Conservation (phyloP, 2,329 filamentous ascomycete genomes). For the Cadophora luteo-olivacea region DNA sequence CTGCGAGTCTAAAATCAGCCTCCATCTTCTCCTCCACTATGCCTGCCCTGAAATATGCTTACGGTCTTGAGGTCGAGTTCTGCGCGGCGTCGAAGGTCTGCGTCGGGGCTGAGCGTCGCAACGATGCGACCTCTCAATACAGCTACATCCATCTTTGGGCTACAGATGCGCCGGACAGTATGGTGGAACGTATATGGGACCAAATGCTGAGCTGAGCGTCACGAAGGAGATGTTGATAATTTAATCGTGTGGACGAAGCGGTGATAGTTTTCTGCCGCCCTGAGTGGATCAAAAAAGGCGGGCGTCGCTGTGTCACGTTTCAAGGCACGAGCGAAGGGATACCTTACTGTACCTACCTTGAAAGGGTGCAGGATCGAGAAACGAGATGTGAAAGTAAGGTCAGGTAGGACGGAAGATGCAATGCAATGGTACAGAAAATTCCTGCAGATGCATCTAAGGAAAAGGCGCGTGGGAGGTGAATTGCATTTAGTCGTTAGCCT, state of each 20-base stretch:
- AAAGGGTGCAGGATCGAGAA: conserved; percentile 1
- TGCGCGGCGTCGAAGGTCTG: conserved; percentile 76
- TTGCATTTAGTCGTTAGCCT: background rate
- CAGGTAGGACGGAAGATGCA: conserved; percentile 1
- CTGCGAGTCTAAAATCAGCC: conserved; percentile 53
- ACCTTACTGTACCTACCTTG: no score
- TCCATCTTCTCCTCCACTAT: conserved; percentile 6
- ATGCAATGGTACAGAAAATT: background rate
- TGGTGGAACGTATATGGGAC: conserved; percentile 22
- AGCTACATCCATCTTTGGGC: conserved; percentile 70
- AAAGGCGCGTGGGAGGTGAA: background rate
- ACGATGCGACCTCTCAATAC: conserved; percentile 78
- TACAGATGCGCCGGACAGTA: conserved; percentile 28
- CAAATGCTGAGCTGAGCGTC: conserved; percentile 24
- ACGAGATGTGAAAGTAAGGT: background rate
- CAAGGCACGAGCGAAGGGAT: background rate
- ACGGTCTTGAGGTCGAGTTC: conserved; percentile 85
- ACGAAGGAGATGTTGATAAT: conserved; percentile 19
- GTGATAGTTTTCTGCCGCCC: conserved; percentile 9
- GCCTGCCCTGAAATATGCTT: conserved; percentile 44
- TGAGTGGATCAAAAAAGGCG: background rate
- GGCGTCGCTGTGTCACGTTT: conserved; percentile 5
- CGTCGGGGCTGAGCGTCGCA: conserved; percentile 76
- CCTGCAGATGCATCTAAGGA: background rate
- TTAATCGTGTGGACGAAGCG: conserved; percentile 16